Evolutionary conservation across 2,329 filamentous ascomycete genomes (phyloP), one percentile per base, ranked within the genome.

Genomic region (Tolypocladium ophioglossoides): DNA sequence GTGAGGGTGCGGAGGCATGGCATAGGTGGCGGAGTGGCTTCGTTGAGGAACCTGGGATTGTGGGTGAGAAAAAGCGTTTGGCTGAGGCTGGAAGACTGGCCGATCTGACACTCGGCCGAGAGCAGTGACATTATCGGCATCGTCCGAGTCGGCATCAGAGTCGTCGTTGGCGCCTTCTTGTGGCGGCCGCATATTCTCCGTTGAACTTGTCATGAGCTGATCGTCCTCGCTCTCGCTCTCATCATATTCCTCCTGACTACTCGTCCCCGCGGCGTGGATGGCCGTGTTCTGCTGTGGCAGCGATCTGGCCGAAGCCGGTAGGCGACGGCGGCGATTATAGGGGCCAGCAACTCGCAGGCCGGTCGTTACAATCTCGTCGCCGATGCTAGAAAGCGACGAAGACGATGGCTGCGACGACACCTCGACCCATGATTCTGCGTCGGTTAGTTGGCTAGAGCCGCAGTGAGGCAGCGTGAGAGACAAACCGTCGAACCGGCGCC

Each of bases 211-310:
- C 64, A 85, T 68, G 12, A 81, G 62, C 16, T 79, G 81, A 63
- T 96, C 91, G 44, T 91, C 90, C 58, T 96, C 91, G 70, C 82
- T 95, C 68, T 95, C 91, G 58, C 87, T 95, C 74, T 96, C 91
- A 37, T 95, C 90, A 64, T 95, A 95, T 72, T 96, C 91, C 62
- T 96, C 91, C 68, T 96, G 90, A 64, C 91, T 95, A 70, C 90
- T 95, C 35, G 77, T 74, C 49, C 72, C 74, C 54, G 73, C 72
- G 52, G 70, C 64, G 24, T 72, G 73, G 39, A 72, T 64, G 34
- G 71, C 68, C 27, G 72, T 71, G 47, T 72, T 71, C 54, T 74
- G 70, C 53, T 70, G 72, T 24, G 64, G 64, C 20, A 71, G 58
- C 4, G 68, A 67, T 55, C 68, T 63, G 24, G 65, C 58, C 11